Evolutionary conservation across 495 filamentous ascomycete genomes (phyloP).

Genomic region (Xylaria venustula): DNA sequence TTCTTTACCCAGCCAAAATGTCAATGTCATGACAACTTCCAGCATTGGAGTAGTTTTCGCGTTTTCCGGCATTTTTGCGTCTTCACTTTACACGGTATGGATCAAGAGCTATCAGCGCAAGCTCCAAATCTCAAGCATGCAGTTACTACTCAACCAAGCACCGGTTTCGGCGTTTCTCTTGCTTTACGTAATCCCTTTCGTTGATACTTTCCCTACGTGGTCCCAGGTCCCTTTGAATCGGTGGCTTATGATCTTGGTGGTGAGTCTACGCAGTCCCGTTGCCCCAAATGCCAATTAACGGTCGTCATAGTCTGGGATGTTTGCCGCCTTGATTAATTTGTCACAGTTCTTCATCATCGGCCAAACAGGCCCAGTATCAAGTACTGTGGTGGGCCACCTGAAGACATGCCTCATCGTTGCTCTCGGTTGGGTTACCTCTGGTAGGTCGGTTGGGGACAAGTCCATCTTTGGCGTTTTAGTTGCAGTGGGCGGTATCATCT

Average conservation of each 20-base stretch:
- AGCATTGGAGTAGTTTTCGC: conserved; percentile 62
- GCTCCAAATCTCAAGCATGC: conserved; percentile 66
- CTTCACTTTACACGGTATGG: conserved; percentile 68
- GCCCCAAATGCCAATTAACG: conserved; percentile 18
- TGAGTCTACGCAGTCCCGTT: conserved; percentile 25
- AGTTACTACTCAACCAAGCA: conserved; percentile 71
- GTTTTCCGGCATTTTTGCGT: conserved; percentile 61
- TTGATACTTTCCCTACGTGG: conserved; percentile 60
- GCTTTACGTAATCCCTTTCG: conserved; percentile 63
- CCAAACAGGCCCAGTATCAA: conserved; percentile 65
- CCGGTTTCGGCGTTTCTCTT: conserved; percentile 63
- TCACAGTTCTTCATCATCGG: conserved; percentile 76
- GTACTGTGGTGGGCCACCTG: conserved; percentile 69
- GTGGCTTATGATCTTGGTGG: conserved; percentile 57
- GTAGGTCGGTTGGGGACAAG: conserved; percentile 51
- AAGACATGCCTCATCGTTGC: conserved; percentile 61
- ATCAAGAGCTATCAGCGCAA: conserved; percentile 66
- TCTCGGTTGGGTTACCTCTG: conserved; percentile 54
- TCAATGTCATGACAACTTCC: conserved; percentile 50
- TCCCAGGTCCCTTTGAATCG: conserved; percentile 45
- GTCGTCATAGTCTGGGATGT: conserved; percentile 53
- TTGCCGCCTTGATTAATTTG: conserved; percentile 68
- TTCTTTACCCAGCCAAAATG: conserved; percentile 50
- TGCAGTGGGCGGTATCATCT: conserved; percentile 55
- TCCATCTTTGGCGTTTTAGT: conserved; percentile 52